phyloP scores from a whole-genome alignment of 148 eudicot species.

The Selenicereus undatus region DNA sequence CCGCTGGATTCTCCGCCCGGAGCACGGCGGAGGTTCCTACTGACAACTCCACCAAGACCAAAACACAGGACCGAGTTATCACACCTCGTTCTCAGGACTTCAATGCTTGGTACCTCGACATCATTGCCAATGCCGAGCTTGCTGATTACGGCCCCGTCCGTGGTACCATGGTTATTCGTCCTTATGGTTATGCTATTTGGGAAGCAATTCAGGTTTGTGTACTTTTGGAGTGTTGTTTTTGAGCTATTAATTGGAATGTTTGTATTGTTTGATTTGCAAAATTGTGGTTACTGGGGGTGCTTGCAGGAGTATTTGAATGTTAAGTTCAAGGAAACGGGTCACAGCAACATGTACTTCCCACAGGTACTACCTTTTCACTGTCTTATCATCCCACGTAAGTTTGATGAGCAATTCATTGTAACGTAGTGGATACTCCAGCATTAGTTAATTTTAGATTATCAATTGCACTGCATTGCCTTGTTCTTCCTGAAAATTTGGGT shows the following conservation, averaged over 20 bases:
- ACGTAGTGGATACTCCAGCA: neutral
- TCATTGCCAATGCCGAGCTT: conserved; percentile 77
- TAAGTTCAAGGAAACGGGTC: conserved; percentile 95
- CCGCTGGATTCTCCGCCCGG: conserved; percentile 34
- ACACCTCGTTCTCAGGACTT: conserved; percentile 90
- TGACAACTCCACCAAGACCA: conserved; percentile 24
- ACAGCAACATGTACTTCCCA: conserved; percentile 97
- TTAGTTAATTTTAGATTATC: neutral
- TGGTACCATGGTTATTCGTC: conserved; percentile 97
- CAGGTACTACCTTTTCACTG: conserved; percentile 47
- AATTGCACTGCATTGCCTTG: neutral
- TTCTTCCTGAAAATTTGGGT: neutral
- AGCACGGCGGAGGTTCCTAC: conserved; percentile 34
- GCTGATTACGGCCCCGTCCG: conserved; percentile 98
- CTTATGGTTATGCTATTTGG: conserved; percentile 98
- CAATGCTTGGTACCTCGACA: conserved; percentile 87
- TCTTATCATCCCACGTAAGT: neutral
- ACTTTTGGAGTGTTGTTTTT: no score
- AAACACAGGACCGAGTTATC: conserved; percentile 46
- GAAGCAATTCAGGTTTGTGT: conserved; percentile 78
- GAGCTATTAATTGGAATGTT: neutral
- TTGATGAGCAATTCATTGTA: neutral
- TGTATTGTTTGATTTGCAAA: neutral
- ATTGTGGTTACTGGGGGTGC: neutral
- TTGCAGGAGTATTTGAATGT: conserved; percentile 80